A percentile compares a stretch with the other conserved stretches of the same genome.
Conservation (phyloP, 2,329 filamentous ascomycete species). For the Scedosporium minutisporum region DNA sequence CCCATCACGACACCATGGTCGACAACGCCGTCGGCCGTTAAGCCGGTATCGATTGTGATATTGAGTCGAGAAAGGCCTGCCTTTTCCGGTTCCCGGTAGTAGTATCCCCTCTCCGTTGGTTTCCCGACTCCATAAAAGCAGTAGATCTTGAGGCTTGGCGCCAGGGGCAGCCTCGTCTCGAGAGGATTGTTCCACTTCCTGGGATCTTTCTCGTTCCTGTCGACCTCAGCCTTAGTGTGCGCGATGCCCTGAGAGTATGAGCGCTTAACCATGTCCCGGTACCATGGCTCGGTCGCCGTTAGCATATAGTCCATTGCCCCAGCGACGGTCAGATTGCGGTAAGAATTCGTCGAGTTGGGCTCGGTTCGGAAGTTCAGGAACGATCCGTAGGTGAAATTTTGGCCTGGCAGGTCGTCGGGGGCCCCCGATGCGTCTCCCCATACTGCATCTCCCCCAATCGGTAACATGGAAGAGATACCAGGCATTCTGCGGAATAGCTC, state of each 20-base stretch:
- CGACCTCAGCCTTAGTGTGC: conserved; percentile 67
- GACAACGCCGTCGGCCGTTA: conserved; percentile 44
- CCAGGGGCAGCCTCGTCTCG: conserved; percentile 75
- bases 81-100: conserved; percentile 63
- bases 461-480: conserved; percentile 91
- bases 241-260: conserved; percentile 88
- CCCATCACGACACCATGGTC: conserved; percentile 94
- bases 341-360: conserved; percentile 53
- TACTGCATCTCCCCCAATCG: conserved; percentile 85
- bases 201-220: conserved; percentile 66
- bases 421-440: conserved; percentile 87
- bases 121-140: conserved; percentile 97
- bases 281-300: conserved; percentile 77
- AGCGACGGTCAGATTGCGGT: conserved; percentile 70
- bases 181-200: conserved; percentile 92
- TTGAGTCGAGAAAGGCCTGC: conserved; percentile 59
- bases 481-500: conserved; percentile 97
- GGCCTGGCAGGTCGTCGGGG: conserved; percentile 71
- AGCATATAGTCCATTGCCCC: conserved; percentile 71
- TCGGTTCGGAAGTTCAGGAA: conserved; percentile 72
- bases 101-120: conserved; percentile 85
- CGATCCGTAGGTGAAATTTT: conserved; percentile 65
- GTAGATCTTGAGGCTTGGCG: conserved; percentile 86
- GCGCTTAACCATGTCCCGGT: conserved; percentile 57
- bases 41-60: conserved; percentile 60